Base-by-base conservation (phyloP, 371 early-diverging fungal species). In the Actinomortierella ambigua region DNA sequence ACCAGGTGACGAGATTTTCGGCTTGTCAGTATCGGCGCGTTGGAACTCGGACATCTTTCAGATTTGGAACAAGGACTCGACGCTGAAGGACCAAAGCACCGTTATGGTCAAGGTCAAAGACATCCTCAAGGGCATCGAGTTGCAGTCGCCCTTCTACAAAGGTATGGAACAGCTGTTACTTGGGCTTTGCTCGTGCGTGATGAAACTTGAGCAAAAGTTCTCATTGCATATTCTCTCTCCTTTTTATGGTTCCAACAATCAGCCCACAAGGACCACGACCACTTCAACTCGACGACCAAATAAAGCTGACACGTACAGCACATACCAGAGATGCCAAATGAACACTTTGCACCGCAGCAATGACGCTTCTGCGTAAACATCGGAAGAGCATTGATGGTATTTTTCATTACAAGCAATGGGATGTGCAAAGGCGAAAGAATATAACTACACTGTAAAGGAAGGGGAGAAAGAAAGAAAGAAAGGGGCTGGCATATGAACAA, bases 141-240 rank as follows among this genome's bases (percentile, higher is more conserved):
- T 86, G 24, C 83, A 84, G 44, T 75, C 81, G 22, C 81, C 85
- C 15, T 88, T 84, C 68, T 88, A 85, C 65, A 88, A 86, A 77
- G 83, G 87, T 87, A 82, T 59, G 61, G 43, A 15, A 18, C 41
- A 4, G 15, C 14, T 15, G 17, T 5, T 24, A 15, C 8, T 14
- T 23, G 5, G 11, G 26, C 8, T 7, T 15, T 44, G 4, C 18
- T 39, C 22, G 29, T 17, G 5, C 14, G 17, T 50, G 13, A 24
- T 8, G 14, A 4, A 50, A 50, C 26, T 26, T 13, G n/a, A 13
- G 6, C 17, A 29, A 27, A 28, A 13, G 8, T 47, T 11, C 18
- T 24, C 22, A 48, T 9, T 48, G 3, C 9, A 22, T 50, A 56
- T 28, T 22, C 22, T 50, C 20, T 20, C 13, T 3, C 15, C 28